phyloP scores from a whole-genome alignment of 768 basidiomycete genomes.

The Suillus brevipes region DNA sequence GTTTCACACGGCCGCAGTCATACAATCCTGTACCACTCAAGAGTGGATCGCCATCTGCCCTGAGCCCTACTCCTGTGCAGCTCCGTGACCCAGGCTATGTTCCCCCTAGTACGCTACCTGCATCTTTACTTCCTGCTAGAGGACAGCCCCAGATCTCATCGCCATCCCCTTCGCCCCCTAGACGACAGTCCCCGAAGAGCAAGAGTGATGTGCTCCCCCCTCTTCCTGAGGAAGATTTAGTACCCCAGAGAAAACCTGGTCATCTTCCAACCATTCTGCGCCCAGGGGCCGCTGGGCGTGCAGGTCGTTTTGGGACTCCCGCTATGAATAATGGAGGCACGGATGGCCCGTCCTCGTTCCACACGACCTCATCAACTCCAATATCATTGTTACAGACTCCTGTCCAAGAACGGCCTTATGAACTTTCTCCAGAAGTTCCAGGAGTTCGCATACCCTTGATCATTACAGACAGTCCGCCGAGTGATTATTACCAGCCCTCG shows the following conservation, averaged over 20 bases:
- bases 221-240: constrained; percentile 32
- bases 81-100: constrained; percentile 12
- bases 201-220: constrained; percentile 41
- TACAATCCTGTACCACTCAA: constrained; percentile 17
- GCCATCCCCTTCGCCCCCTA: constrained; percentile 8
- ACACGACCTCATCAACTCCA: constrained; percentile 7
- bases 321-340: constrained; percentile 13
- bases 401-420: constrained; percentile 11
- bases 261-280: constrained; percentile 45
- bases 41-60: background rate
- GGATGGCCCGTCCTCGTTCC: constrained; percentile 18
- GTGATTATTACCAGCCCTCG: constrained; percentile 13
- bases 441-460: constrained; percentile 20
- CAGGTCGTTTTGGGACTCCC: constrained; percentile 16
- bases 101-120: constrained; percentile 17
- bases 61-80: constrained; percentile 4
- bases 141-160: constrained; percentile 10
- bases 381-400: constrained; percentile 13
- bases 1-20: constrained; percentile 45
- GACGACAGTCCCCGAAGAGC: constrained; percentile 13
- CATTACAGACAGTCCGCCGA: constrained; percentile 15
- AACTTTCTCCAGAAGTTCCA: background rate
- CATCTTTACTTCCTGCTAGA: constrained; percentile 26
- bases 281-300: constrained; percentile 33
- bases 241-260: constrained; percentile 18